Percentiles rank a stretch among this genome's conserved stretches.
Evolutionary conservation across 305 asterid species (phyloP).

Genomic region (Plantago coronopus): DNA sequence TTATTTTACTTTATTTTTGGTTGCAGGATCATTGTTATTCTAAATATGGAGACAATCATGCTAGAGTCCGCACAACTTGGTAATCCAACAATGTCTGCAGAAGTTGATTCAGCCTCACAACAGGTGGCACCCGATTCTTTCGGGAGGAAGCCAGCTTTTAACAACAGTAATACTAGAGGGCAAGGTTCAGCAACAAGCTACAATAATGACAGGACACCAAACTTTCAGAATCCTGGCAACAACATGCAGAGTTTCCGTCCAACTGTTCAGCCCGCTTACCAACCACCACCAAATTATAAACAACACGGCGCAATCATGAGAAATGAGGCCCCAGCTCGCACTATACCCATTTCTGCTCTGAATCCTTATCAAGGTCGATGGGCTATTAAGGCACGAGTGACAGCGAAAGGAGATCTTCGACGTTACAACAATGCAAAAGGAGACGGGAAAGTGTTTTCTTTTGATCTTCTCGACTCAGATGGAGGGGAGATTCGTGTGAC

Average conservation of each 20-base stretch:
- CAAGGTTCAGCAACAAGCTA: slow-evolving; percentile 39
- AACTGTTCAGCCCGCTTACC: slow-evolving; percentile 77
- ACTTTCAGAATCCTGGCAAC: slow-evolving; percentile 34
- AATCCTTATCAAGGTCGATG: slow-evolving; percentile 98
- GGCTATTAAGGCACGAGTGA: slow-evolving; percentile 96
- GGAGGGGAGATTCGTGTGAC: slow-evolving; percentile 95
- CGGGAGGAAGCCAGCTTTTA: slow-evolving; percentile 29
- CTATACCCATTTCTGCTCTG: slow-evolving; percentile 83
- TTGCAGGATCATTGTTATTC: slow-evolving; percentile 82
- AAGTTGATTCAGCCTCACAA: slow-evolving; percentile 45
- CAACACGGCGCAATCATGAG: slow-evolving; percentile 79
- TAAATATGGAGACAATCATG: slow-evolving; percentile 85
- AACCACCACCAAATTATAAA: slow-evolving; percentile 86
- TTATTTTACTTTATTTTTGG: slow-evolving; percentile 20
- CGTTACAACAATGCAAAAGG: slow-evolving; percentile 93
- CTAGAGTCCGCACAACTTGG: slow-evolving; percentile 72
- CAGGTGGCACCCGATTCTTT: slow-evolving; percentile 36
- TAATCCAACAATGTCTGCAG: slow-evolving; percentile 49
- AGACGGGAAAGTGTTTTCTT: slow-evolving; percentile 93
- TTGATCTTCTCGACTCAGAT: slow-evolving; percentile 91
- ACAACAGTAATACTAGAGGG: slow-evolving; percentile 34
- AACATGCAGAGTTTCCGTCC: slow-evolving; percentile 58
- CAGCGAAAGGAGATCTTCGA: slow-evolving; percentile 87
- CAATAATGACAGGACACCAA: slow-evolving; percentile 30
- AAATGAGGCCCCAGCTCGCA: slow-evolving; percentile 95